Percentiles rank a stretch among this genome's conserved stretches.
Evolutionary conservation across 768 basidiomycete genomes (phyloP).

Genomic region (Tricholoma terreum): DNA sequence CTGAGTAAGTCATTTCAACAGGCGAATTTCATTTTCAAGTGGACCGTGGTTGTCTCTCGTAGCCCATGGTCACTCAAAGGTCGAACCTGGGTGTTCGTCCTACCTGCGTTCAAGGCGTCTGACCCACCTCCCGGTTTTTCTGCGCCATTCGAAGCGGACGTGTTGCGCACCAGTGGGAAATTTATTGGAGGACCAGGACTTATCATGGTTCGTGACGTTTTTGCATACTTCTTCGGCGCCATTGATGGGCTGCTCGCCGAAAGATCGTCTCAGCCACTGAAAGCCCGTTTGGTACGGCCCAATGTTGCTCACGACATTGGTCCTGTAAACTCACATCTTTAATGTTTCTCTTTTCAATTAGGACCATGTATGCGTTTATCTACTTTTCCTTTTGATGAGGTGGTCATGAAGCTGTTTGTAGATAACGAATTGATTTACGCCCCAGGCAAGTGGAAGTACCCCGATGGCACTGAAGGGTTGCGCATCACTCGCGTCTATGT

Average conservation of each 20-base stretch:
- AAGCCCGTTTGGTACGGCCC: conserved; percentile 29
- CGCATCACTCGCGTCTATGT: conserved; percentile 36
- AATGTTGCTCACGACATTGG: not conserved
- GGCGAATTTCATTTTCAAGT: no score
- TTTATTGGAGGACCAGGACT: conserved; percentile 28
- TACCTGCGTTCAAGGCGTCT: conserved; percentile 18
- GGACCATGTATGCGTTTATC: conserved; percentile 22
- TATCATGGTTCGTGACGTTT: conserved; percentile 18
- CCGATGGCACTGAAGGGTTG: conserved; percentile 19
- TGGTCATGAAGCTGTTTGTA: conserved; percentile 2
- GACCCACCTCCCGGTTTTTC: conserved; percentile 32
- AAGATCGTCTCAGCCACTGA: conserved; percentile 30
- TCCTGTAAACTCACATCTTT: not conserved
- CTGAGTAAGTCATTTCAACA: no score
- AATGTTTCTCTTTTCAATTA: not conserved
- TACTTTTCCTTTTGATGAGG: not conserved
- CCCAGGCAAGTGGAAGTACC: conserved; percentile 33
- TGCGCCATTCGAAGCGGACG: conserved; percentile 23
- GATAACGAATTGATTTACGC: conserved; percentile 33
- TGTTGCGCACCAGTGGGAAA: conserved; percentile 22
- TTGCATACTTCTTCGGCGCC: not conserved
- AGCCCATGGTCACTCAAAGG: conserved; percentile 33
- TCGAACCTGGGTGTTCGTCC: conserved; percentile 23
- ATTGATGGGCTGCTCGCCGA: not conserved
- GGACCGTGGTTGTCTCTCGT: no score